Base-by-base conservation (phyloP, 345 rosid species). In the Cardiospermum halicacabum region DNA sequence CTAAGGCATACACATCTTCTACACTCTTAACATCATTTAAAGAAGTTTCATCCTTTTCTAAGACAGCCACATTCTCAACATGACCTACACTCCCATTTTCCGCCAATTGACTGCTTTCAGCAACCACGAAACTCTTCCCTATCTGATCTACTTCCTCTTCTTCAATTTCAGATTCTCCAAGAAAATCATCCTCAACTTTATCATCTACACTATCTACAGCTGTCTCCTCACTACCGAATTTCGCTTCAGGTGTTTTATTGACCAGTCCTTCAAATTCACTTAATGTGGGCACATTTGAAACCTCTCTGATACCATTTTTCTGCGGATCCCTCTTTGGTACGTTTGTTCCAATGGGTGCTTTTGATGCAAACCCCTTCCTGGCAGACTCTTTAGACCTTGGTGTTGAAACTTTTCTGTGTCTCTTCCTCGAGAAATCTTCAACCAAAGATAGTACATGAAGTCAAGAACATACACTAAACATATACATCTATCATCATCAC, bases 351-450 rank as follows among this genome's bases (percentile, higher is more conserved):
- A 62, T 77, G 4, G 82, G 78, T 48, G 72, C 42, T 74, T 79
- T 80, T 3, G 82, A 75, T 53, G 68, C 65, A 59, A 82, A 83
- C 12, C 91, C 86, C 81, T 81, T 83, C 0, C 85, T 61, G 58
- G 70, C 42, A 58, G 87, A 71, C 50, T 72, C 79, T 78, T 74
- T 81, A 12, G 89, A 70, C 53, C 77, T 78, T 19, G 83, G 75
- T 40, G 72, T 64, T 10, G 89, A 67, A 31, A 53, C 48, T 67
- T 61, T 86, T 71, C 78, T 82, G 37, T 65, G 86, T 73, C 78
- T 93, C 81, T 77, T 81, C 79, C 70, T 79, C 11, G 89, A 77
- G 79, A 84, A 93, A 76, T 89, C 98, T 89, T 61, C 36, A 50
- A 61, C 56, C 42, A 47, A n/a, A 19, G 48, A 53, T 48, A 11